These are phyloP conservation scores for Chamaecrista fasciculata DNA, from an alignment of 306 rosid genomes.

Conservation along the genomic window DNA sequence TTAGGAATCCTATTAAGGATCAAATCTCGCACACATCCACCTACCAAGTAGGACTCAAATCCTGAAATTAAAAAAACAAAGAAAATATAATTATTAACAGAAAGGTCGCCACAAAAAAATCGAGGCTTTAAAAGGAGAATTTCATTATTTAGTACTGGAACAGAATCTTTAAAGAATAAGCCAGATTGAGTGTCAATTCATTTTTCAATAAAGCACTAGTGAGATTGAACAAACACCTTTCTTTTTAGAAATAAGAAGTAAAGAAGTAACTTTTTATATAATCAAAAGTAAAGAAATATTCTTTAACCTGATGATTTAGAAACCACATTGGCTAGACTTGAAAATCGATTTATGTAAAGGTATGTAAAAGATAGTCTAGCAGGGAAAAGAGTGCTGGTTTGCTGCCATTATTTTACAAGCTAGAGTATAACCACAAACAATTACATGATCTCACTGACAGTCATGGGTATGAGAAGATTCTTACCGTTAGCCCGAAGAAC, in stretches of 20 bases:
- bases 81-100: conserved; percentile 19
- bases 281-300: background rate
- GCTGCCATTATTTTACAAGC: conserved; percentile 17
- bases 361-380: background rate
- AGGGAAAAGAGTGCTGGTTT: conserved; percentile 9
- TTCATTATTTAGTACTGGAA: conserved; percentile 7
- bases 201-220: background rate
- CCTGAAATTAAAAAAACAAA: conserved; percentile 47
- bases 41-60: conserved; percentile 84
- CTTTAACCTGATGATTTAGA: background rate
- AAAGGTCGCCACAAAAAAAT: background rate
- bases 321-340: background rate
- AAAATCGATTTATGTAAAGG: background rate
- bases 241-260: background rate
- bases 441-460: background rate
- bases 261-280: background rate
- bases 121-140: background rate
- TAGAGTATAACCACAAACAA: conserved; percentile 4
- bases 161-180: background rate
- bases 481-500: conserved; percentile 35
- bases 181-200: background rate
- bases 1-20: conserved; percentile 70
- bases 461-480: background rate
- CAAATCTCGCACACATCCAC: conserved; percentile 96
- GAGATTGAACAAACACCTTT: conserved; percentile 11